Conservation (phyloP, 176 grass and related monocot species). For the Musa beccarii region DNA sequence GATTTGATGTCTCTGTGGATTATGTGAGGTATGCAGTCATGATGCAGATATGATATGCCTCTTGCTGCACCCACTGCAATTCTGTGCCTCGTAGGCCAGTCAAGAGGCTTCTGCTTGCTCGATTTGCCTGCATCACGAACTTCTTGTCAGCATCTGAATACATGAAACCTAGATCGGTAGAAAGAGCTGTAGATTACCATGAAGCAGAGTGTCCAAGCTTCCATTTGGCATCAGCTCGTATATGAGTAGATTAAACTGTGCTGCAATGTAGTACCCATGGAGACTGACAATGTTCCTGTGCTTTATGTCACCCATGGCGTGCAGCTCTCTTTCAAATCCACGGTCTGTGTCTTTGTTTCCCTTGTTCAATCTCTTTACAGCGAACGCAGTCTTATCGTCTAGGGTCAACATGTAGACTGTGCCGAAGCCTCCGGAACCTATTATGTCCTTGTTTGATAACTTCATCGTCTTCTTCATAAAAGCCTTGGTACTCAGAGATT, state of each 20-base stretch:
- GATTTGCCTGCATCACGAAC: constrained; percentile 15
- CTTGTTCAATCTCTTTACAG: constrained; percentile 59
- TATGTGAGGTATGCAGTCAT: constrained; percentile 65
- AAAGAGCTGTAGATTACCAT: constrained; percentile 13
- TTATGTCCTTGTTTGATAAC: constrained; percentile 62
- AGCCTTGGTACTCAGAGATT: constrained; percentile 43
- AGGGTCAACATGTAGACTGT: constrained; percentile 54
- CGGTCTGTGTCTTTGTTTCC: constrained; percentile 45
- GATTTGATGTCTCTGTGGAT: constrained; percentile 86
- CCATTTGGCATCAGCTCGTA: constrained; percentile 87
- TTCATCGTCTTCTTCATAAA: constrained; percentile 48
- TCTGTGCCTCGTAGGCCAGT: constrained; percentile 36
- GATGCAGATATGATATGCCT: constrained; percentile 65
- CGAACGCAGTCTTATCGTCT: constrained; percentile 36
- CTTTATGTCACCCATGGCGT: constrained; percentile 80
- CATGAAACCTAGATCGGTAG: neutral
- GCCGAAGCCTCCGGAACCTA: constrained; percentile 59
- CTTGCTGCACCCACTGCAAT: constrained; percentile 53
- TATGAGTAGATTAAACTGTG: constrained; percentile 74
- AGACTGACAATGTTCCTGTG: constrained; percentile 65
- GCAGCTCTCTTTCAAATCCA: constrained; percentile 70
- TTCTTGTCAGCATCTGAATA: neutral
- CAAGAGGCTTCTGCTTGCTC: constrained; percentile 29
- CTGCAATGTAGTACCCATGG: constrained; percentile 56
- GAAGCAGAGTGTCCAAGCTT: constrained; percentile 54